phyloP scores from a whole-genome alignment of 2,329 filamentous ascomycete species.

The Penicillium sp. region DNA sequence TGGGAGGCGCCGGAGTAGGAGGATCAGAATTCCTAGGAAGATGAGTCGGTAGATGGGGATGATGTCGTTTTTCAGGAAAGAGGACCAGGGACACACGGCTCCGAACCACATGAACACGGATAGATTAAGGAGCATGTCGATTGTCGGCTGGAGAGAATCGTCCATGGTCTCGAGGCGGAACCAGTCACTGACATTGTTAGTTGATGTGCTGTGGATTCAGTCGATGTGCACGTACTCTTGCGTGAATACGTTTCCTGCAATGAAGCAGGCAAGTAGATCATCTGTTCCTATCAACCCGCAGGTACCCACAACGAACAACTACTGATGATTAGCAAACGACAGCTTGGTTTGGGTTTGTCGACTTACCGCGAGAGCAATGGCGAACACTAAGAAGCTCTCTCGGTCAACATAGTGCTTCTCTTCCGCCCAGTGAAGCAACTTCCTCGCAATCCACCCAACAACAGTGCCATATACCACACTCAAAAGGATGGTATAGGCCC shows the following conservation, averaged over 20 bases:
- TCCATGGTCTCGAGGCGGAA: slow-evolving; percentile 86
- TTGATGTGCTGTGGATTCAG: neutral
- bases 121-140: slow-evolving; percentile 92
- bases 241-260: slow-evolving; percentile 87
- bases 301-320: slow-evolving; percentile 82
- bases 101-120: slow-evolving; percentile 90
- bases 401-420: slow-evolving; percentile 78
- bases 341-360: neutral
- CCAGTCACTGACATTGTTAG: slow-evolving; percentile 66
- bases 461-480: slow-evolving; percentile 75
- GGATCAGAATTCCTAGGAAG: slow-evolving; percentile 70
- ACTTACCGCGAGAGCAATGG: slow-evolving; percentile 73
- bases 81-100: slow-evolving; percentile 77
- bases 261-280: slow-evolving; percentile 88
- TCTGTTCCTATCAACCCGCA: slow-evolving; percentile 86
- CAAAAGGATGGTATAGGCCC: slow-evolving; percentile 79
- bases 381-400: slow-evolving; percentile 85
- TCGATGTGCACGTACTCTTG: slow-evolving; percentile 63
- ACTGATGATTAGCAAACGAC: slow-evolving; percentile 5
- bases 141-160: slow-evolving; percentile 89
- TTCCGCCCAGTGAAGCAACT: slow-evolving; percentile 81
- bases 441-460: slow-evolving; percentile 80
- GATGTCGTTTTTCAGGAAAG: slow-evolving; percentile 67
- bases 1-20: slow-evolving; percentile 76
- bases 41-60: slow-evolving; percentile 75